Evolutionary conservation across 129 eudicot genomes (phyloP), one percentile per base, ranked within the genome.

Genomic region (Artemisia argyi): DNA sequence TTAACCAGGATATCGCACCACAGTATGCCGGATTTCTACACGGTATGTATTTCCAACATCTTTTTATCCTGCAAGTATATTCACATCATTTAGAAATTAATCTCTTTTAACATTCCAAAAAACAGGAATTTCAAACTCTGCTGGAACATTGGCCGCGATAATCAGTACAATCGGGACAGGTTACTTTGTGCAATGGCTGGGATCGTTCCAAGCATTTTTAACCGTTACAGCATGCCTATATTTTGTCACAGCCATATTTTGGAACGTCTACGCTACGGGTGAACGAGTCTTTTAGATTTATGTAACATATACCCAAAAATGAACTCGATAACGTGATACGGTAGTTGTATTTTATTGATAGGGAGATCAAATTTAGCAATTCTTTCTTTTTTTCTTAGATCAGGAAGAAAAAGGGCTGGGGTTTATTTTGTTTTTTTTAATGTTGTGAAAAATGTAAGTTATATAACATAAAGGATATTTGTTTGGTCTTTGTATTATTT

Each of bases 121-220:
- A 79, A 61, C 89, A 93, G 97, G 98, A 56, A 86, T 94, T 42
- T 85, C 97, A 42, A 94, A 94, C 83, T 91, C 97, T 8, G 96
- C 88, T 2, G 99, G 96, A 57, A 94, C 99, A 55, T 68, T 94
- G 75, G 99, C 97, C 58, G 99, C 99, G 1, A 94, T 94, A 66
- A 53, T 90, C 52, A 94, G 99, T 74, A 94, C 96, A 28, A 90
- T 94, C 3, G 97, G 97, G 30, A 84, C 99, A 11, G 97, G 99
- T 49, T 84, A 79, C 62, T 94, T 94, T 63, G 97, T 94, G 28
- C 85, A 94, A 64, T 90, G 99, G 99, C 77, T 88, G 11, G 99
- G 99, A 79, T 94, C 99, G 0, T 94, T 94, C 69, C 96, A 90
- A 65, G 96, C 99, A 19, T 94, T 94, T 73, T 74, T 94, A 26